Conservation (phyloP, 371 early-diverging fungal species). For the Mortierella polycephala region DNA sequence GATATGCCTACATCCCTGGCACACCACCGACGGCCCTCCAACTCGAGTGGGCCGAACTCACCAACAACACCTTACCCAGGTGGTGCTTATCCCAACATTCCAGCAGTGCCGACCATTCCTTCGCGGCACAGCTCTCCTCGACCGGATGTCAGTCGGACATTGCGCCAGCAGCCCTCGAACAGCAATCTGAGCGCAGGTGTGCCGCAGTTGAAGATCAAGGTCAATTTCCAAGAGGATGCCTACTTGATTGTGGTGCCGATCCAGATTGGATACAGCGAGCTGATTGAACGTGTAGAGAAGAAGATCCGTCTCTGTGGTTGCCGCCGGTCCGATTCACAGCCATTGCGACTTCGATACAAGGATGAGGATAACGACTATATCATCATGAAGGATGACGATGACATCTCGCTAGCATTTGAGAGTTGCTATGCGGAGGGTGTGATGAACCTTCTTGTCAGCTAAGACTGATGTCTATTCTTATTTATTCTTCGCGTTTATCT, state of each 20-base stretch:
- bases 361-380: slow-evolving; percentile 94
- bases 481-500: background rate
- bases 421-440: slow-evolving; percentile 59
- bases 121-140: slow-evolving; percentile 37
- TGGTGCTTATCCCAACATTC: slow-evolving; percentile 29
- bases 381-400: slow-evolving; percentile 89
- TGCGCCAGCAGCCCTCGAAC: slow-evolving; percentile 51
- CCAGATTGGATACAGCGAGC: slow-evolving; percentile 77
- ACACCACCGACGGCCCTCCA: slow-evolving; percentile 38
- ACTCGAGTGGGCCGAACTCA: slow-evolving; percentile 42
- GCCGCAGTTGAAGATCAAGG: slow-evolving; percentile 78
- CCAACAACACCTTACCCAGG: slow-evolving; percentile 28
- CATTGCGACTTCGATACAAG: slow-evolving; percentile 84
- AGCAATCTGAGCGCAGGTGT: slow-evolving; percentile 38
- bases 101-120: slow-evolving; percentile 41
- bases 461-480: slow-evolving; percentile 10
- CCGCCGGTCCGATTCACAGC: slow-evolving; percentile 57
- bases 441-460: slow-evolving; percentile 53
- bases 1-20: slow-evolving; percentile 32
- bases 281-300: slow-evolving; percentile 84
- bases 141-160: slow-evolving; percentile 21
- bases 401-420: slow-evolving; percentile 93
- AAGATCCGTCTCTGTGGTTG: slow-evolving; percentile 88
- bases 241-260: slow-evolving; percentile 86
- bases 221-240: slow-evolving; percentile 86